Evolutionary conservation across 2,329 filamentous ascomycete species (phyloP).

Genomic region (Neofusicoccum sp.): DNA sequence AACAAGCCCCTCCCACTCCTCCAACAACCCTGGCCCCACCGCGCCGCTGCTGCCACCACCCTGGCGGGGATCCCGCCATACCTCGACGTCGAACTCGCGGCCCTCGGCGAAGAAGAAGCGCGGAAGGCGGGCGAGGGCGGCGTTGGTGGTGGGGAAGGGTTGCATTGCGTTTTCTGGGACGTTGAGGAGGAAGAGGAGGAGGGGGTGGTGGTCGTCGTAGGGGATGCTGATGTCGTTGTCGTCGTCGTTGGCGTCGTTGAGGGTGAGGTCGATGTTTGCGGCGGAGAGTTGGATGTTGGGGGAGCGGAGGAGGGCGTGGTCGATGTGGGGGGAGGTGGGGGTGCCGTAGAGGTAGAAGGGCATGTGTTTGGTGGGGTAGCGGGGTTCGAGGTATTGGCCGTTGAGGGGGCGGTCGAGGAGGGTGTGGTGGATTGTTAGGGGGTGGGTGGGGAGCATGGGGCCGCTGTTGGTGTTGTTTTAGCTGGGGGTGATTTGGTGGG

Average conservation of each 20-base stretch:
- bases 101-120: constrained; percentile 2
- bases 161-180: constrained; percentile 41
- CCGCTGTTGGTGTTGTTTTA: neutral
- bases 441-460: constrained; percentile 27
- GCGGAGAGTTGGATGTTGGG: constrained; percentile 43
- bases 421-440: constrained; percentile 28
- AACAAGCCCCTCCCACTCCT: neutral
- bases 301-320: constrained; percentile 44
- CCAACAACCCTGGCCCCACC: neutral
- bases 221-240: neutral
- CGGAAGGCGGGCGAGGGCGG: constrained; percentile 12
- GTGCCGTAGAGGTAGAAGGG: constrained; percentile 49
- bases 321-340: constrained; percentile 34
- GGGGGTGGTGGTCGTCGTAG: neutral
- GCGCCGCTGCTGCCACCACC: neutral
- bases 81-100: neutral
- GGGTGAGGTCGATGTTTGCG: constrained; percentile 12
- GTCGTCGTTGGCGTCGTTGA: too few species aligned
- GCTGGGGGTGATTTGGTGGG: neutral
- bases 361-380: constrained; percentile 40
- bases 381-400: constrained; percentile 32
- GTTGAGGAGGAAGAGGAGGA: constrained; percentile 34
- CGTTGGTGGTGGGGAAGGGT: constrained; percentile 32
- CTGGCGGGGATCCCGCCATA: neutral
- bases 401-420: constrained; percentile 36